phyloP scores from a whole-genome alignment of 441 rosid genomes.

The Gossypium schwendimanii region DNA sequence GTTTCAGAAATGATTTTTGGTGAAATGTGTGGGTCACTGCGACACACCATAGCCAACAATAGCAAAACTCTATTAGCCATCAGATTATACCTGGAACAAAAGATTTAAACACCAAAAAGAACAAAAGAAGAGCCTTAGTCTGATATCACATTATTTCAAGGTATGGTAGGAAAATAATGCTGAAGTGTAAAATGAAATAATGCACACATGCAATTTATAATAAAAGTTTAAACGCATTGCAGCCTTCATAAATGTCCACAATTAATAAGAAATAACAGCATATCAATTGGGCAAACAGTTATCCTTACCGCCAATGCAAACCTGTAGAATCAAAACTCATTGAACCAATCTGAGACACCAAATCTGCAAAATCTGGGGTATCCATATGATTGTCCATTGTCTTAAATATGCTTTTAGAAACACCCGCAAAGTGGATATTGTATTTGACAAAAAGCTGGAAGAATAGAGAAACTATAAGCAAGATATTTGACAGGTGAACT shows the following conservation, averaged over 20 bases:
- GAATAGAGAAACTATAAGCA: constrained; percentile 23
- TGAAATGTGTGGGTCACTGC: constrained; percentile 63
- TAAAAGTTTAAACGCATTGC: constrained; percentile 7
- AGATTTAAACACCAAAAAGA: constrained; percentile 8
- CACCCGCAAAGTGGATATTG: constrained; percentile 92
- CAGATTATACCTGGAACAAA: constrained; percentile 71
- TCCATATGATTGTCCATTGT: constrained; percentile 52
- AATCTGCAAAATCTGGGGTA: constrained; percentile 62
- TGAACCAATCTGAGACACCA: constrained; percentile 81
- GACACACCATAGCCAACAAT: constrained; percentile 87
- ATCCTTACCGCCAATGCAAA: constrained; percentile 91
- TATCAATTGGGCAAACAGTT: constrained; percentile 15
- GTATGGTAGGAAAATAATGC: constrained; percentile 10
- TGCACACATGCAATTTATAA: not conserved
- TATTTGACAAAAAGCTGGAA: constrained; percentile 96
- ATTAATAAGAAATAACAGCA: constrained; percentile 8
- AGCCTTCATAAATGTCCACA: not conserved
- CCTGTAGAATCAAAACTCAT: constrained; percentile 88
- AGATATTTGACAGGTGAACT: not conserved
- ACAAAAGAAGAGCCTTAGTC: not conserved
- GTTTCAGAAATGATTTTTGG: constrained; percentile 78
- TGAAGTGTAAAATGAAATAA: constrained; percentile 2
- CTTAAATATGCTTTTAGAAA: constrained; percentile 75
- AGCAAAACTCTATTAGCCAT: constrained; percentile 98
- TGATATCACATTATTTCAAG: constrained; percentile 10